Evolutionary conservation across 805 yeast species (phyloP).

Genomic region (Ogataea corticis): DNA sequence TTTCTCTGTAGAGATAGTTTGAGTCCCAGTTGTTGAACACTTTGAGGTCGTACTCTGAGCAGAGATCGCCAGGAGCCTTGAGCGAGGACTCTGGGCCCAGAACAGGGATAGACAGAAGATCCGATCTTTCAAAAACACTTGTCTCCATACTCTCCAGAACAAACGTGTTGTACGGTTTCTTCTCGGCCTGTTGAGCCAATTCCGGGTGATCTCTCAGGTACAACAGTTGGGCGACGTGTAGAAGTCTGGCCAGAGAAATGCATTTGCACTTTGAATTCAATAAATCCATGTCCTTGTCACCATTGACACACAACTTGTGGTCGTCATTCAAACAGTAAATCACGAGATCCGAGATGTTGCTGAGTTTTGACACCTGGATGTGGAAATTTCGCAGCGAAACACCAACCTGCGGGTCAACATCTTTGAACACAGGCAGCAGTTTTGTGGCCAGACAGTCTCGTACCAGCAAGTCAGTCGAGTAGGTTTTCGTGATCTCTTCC

Average conservation of each 20-base stretch:
- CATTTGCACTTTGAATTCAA: constrained; percentile 36
- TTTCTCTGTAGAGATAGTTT: constrained; percentile 70
- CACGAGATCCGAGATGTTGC: constrained; percentile 70
- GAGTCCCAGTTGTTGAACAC: constrained; percentile 63
- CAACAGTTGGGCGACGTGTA: constrained; percentile 45
- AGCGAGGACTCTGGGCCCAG: constrained; percentile 24
- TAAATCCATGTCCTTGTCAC: constrained; percentile 12
- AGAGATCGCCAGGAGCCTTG: constrained; percentile 30
- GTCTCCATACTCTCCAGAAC: constrained; percentile 25
- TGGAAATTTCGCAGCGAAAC: constrained; percentile 82
- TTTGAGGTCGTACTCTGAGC: constrained; percentile 39
- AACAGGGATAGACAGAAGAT: constrained; percentile 32
- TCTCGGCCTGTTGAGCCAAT: constrained; percentile 9
- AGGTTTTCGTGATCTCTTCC: constrained; percentile 18
- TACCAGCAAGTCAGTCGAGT: constrained; percentile 32
- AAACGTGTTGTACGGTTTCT: constrained; percentile 31
- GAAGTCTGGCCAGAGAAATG: constrained; percentile 39
- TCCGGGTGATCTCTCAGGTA: constrained; percentile 29
- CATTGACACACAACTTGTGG: constrained; percentile 29
- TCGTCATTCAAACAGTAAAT: constrained; percentile 64
- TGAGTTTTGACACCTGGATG: constrained; percentile 79
- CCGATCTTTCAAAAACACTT: constrained; percentile 17
- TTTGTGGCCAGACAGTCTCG: constrained; percentile 45
- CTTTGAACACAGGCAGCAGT: constrained; percentile 53
- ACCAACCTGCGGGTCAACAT: constrained; percentile 69